A percentile compares a stretch with the other conserved stretches of the same genome.
These are phyloP conservation scores for Pichia deserticola DNA, from an alignment of 805 yeast genomes.

Conservation along the genomic window DNA sequence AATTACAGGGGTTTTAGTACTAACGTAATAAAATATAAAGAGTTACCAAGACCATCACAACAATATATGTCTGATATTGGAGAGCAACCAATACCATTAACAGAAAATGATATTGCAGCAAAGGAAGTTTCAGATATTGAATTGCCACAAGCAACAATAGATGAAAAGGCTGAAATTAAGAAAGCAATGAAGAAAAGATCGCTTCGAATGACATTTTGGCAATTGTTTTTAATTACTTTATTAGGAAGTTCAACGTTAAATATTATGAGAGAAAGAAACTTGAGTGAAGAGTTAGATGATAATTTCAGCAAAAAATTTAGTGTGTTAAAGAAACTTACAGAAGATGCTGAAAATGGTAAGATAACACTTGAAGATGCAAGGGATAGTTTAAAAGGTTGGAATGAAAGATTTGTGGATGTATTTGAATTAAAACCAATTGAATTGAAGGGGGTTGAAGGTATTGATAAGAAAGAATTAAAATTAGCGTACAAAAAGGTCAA, in stretches of 20 bases:
- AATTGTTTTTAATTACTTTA: slow-evolving; percentile 24
- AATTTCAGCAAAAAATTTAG: slow-evolving; percentile 35
- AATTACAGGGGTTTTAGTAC: neutral
- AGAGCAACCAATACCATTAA: slow-evolving; percentile 21
- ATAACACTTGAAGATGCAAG: slow-evolving; percentile 31
- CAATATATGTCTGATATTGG: slow-evolving; percentile 21
- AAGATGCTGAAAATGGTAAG: slow-evolving; percentile 17
- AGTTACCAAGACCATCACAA: slow-evolving; percentile 18
- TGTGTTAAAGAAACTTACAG: slow-evolving; percentile 22
- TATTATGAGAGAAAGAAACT: slow-evolving; percentile 37
- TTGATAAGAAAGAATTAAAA: slow-evolving; percentile 11
- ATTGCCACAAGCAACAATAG: slow-evolving; percentile 12
- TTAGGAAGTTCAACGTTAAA: slow-evolving; percentile 39
- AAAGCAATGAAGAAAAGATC: slow-evolving; percentile 23
- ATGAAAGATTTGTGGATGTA: slow-evolving; percentile 32
- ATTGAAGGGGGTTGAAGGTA: slow-evolving; percentile 14
- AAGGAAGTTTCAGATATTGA: slow-evolving; percentile 12
- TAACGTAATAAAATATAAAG: neutral
- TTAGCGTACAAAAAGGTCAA: slow-evolving; percentile 7
- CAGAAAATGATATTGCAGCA: slow-evolving; percentile 11
- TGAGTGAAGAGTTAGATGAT: slow-evolving; percentile 34
- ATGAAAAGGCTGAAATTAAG: slow-evolving; percentile 17
- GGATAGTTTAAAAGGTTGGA: slow-evolving; percentile 33
- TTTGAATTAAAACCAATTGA: slow-evolving; percentile 20
- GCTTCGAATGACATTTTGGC: slow-evolving; percentile 27